Conservation (phyloP, 1,139 yeast species). For the Blastobotrys illinoisensis region DNA sequence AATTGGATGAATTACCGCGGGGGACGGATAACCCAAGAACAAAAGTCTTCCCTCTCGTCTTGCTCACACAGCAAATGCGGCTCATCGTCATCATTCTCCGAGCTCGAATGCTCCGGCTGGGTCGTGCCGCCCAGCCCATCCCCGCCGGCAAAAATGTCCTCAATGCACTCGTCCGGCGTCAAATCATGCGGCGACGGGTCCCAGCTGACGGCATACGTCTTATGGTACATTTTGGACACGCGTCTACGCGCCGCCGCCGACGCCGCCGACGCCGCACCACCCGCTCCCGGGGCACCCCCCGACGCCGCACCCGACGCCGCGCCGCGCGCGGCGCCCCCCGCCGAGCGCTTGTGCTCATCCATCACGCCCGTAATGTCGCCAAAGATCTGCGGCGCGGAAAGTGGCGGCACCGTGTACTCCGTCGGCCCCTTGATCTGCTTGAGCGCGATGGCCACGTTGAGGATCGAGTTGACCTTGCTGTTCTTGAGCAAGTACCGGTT, state of each 20-base stretch:
- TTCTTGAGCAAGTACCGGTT: constrained; percentile 66
- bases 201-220: constrained; percentile 71
- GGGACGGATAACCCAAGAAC: constrained; percentile 17
- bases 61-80: constrained; percentile 15
- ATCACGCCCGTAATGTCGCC: constrained; percentile 33
- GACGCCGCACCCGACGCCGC: neutral
- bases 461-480: constrained; percentile 75
- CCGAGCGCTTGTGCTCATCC: constrained; percentile 19
- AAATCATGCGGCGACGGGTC: constrained; percentile 70
- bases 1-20: neutral
- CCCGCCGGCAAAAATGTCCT: constrained; percentile 70
- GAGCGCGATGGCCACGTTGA: constrained; percentile 47
- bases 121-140: constrained; percentile 46
- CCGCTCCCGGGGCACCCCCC: neutral
- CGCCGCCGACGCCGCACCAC: neutral
- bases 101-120: neutral
- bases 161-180: constrained; percentile 66
- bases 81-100: neutral
- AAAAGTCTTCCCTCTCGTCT: constrained; percentile 20
- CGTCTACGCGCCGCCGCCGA: neutral
- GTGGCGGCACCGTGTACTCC: constrained; percentile 31
- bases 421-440: constrained; percentile 42
- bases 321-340: neutral
- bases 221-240: constrained; percentile 42
- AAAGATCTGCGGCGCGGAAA: constrained; percentile 30